Evolutionary conservation across 2,329 filamentous ascomycete genomes (phyloP).

Genomic region (Xylariaceae sp.): DNA sequence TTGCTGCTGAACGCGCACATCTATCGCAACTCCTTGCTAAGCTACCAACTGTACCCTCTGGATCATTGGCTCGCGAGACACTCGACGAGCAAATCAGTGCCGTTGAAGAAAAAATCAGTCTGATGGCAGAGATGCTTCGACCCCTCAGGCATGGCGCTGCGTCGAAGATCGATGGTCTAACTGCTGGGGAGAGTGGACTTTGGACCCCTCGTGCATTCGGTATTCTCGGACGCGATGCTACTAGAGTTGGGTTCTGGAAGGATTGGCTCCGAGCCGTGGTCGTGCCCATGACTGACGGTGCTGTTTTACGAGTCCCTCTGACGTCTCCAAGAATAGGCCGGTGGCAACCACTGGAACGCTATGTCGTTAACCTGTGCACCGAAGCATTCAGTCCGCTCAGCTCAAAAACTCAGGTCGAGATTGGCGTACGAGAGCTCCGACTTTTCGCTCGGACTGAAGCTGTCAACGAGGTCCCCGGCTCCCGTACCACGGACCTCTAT

Average conservation of each 20-base stretch:
- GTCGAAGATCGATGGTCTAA: constrained; percentile 94
- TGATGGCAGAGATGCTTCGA: constrained; percentile 94
- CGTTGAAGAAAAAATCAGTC: constrained; percentile 91
- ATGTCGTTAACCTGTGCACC: constrained; percentile 93
- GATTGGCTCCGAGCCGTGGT: constrained; percentile 92
- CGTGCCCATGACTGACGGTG: constrained; percentile 93
- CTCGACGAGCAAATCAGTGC: constrained; percentile 92
- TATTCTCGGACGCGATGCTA: constrained; percentile 77
- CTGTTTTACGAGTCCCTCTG: constrained; percentile 72
- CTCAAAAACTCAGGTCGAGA: constrained; percentile 92
- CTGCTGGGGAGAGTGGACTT: constrained; percentile 88
- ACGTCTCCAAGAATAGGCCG: constrained; percentile 86
- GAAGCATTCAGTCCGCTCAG: constrained; percentile 88
- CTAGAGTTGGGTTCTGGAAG: constrained; percentile 91
- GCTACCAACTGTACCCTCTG: constrained; percentile 73
- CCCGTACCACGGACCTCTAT: constrained; percentile 86
- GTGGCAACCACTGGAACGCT: constrained; percentile 95
- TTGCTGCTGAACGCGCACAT: constrained; percentile 83
- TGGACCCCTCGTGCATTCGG: constrained; percentile 95
- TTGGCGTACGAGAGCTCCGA: constrained; percentile 81
- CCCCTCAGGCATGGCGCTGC: constrained; percentile 91
- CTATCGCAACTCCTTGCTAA: constrained; percentile 81
- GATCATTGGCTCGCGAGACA: constrained; percentile 71
- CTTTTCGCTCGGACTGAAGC: constrained; percentile 93
- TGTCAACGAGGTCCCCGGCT: constrained; percentile 84